These are phyloP conservation scores for Medicago truncatula DNA, from an alignment of 306 rosid species.

Conservation along the genomic window MtrunA17r5.0-ANR NC_053042.1:39374501-39375000, in stretches of 20 bases:
- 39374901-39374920: not conserved
- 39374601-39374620: not conserved
- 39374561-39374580: not conserved
- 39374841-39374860: not conserved
- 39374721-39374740: slow-evolving; percentile 10
- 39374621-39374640: slow-evolving; percentile 13
- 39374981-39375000: not conserved
- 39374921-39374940: not conserved
- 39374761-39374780: slow-evolving; percentile 2
- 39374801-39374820: slow-evolving; percentile 5
- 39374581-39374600: not conserved
- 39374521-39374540: not conserved
- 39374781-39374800: slow-evolving; percentile 6
- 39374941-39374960: not conserved
- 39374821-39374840: not conserved
- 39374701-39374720: not conserved
- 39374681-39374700: not conserved
- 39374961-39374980: not conserved
- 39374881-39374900: not conserved
- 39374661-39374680: slow-evolving; percentile 14
- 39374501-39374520: not conserved
- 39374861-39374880: not conserved
- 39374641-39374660: slow-evolving; percentile 5
- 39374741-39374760: slow-evolving; percentile 1
- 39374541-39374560: slow-evolving; percentile 1